Percentiles rank a stretch among this genome's conserved stretches.
Evolutionary conservation across 148 eudicot species (phyloP).

Genomic region (Dianthus caryophyllus): DNA sequence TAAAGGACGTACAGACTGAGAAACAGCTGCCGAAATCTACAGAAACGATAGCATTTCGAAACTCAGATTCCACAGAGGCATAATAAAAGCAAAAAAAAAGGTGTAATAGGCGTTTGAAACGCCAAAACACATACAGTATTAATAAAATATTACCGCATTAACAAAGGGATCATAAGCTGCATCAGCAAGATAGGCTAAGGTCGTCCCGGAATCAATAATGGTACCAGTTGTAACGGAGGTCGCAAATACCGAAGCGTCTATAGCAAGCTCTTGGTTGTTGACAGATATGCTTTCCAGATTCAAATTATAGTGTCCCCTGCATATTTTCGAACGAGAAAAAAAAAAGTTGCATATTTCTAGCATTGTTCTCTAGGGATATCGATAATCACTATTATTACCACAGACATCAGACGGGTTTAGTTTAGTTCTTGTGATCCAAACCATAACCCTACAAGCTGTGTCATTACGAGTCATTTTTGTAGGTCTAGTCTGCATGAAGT

Average conservation of each 20-base stretch:
- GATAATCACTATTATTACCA: background rate
- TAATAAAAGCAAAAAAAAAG: background rate
- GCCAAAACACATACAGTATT: background rate
- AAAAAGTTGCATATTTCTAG: background rate
- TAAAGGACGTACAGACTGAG: conserved; percentile 59
- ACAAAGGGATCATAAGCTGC: conserved; percentile 85
- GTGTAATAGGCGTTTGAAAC: background rate
- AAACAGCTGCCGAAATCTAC: conserved; percentile 57
- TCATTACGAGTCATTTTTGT: too few species aligned
- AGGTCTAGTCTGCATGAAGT: too few species aligned
- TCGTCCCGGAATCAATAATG: conserved; percentile 94
- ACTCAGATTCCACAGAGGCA: too few species aligned
- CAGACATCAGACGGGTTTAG: background rate
- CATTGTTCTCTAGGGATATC: background rate
- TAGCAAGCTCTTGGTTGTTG: conserved; percentile 54
- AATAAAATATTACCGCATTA: conserved; percentile 54
- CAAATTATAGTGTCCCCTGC: conserved; percentile 93
- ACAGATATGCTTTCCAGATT: conserved; percentile 80
- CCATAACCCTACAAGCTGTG: too few species aligned
- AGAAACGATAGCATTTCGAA: background rate
- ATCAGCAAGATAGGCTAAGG: conserved; percentile 87
- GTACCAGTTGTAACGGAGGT: conserved; percentile 72
- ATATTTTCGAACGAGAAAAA: conserved; percentile 13
- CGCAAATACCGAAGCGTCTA: conserved; percentile 61
- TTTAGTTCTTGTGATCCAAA: too few species aligned